Evolutionary conservation across 2,329 filamentous ascomycete genomes (phyloP).

Genomic region (Penicillium janthinellum): DNA sequence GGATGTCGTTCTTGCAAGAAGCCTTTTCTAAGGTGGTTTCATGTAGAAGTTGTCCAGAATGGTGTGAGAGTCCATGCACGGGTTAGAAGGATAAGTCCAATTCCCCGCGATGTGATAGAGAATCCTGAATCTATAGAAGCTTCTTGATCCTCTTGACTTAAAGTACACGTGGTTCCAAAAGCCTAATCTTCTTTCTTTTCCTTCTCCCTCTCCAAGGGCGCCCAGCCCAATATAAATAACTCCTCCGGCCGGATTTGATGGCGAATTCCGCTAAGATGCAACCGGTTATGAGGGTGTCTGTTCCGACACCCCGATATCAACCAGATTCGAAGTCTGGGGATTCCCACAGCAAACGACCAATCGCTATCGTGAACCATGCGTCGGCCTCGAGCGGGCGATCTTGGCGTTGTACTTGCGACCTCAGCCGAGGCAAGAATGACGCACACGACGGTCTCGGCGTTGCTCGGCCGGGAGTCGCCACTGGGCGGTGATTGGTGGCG

Average conservation of each 20-base stretch:
- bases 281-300: conserved; percentile 1
- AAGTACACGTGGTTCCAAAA: conserved; percentile 16
- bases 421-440: conserved; percentile 18
- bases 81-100: conserved; percentile 9
- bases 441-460: conserved; percentile 27
- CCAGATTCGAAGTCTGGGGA: conserved; percentile 18
- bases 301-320: conserved; percentile 10
- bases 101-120: conserved; percentile 7
- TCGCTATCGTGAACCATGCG: conserved; percentile 9
- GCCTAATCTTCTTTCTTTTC: conserved; percentile 7
- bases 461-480: conserved; percentile 14
- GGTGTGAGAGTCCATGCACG: conserved; percentile 39
- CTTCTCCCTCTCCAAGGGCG: conserved; percentile 2
- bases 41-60: conserved; percentile 36
- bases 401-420: conserved; percentile 16
- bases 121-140: conserved; percentile 10
- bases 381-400: conserved; percentile 15
- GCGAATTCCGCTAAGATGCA: conserved; percentile 14
- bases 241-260: conserved; percentile 9
- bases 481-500: conserved; percentile 9
- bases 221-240: conserved; percentile 22
- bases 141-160: conserved; percentile 17
- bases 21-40: conserved; percentile 33
- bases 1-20: conserved; percentile 16
- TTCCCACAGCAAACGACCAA: conserved; percentile 13